Base-by-base conservation (phyloP, 2,329 filamentous ascomycete genomes). In the Alternaria infectoria region DNA sequence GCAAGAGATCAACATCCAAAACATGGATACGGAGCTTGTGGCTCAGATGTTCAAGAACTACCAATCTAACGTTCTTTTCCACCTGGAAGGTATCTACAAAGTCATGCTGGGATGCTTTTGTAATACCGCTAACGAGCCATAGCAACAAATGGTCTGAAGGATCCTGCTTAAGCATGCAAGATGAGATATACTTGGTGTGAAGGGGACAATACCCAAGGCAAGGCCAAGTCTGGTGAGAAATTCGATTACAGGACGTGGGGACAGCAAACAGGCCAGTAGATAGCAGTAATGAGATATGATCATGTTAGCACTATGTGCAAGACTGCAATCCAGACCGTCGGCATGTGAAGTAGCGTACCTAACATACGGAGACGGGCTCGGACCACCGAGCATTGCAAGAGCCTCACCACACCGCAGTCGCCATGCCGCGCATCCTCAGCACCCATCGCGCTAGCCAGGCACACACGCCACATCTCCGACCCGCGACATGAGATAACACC, bases 31-130 rank as follows among this genome's bases (percentile, higher is more conserved):
- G 36, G 96, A 98, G 82, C 87, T 98, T 3, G 96, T 98, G 6
- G 94, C 95, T 1, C 95, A 98, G 78, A 99, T 99, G 96, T 99
- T 98, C 86, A 97, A 98, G 84, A 99, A 98, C 82, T 99, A 99
- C 79, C 94, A 97, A 80, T 97, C 93, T 11, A 99, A 98, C 74
- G 95, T 98, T 13, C 84, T 98, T 6, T 98, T 99, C 79, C 96
- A 99, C 74, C 86, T 99, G 6, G 96, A 98, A 89, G 96, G 96
- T 96, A 84, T 44, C 11, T 36, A 56, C 15, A 12, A 17, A 19
- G 36, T 13, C 30, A 8, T 69, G 79, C 13, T 4, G 8, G 46
- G 4, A 8, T 25, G 19, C 2, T 3, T 15, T 12, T 36, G 11
- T 11, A 28, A 43, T n/a, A 44, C 17, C 6, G 28, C 46, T 64